Evolutionary conservation across 73 alveolate species (phyloP).

Genomic region (Symbiodinium pilosum): DNA sequence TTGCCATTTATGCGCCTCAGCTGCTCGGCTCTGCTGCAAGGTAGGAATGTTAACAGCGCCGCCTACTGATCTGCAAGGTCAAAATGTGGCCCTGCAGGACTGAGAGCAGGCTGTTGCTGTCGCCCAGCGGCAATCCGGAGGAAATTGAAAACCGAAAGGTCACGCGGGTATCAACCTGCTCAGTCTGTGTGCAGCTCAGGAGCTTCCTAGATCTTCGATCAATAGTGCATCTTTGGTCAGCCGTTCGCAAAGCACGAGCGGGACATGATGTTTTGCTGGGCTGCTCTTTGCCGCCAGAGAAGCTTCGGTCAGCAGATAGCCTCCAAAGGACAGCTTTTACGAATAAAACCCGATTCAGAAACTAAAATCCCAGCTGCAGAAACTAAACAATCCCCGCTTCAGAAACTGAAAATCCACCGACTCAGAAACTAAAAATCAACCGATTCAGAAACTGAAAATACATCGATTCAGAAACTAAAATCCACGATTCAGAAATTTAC

Average conservation of each 20-base stretch:
- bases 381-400: too few species aligned
- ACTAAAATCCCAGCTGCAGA: too few species aligned
- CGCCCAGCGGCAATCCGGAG: background rate
- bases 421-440: too few species aligned
- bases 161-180: background rate
- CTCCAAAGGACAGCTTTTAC: background rate
- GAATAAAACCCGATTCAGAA: background rate
- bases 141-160: too few species aligned
- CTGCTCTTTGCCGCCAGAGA: background rate
- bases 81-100: background rate
- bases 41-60: background rate
- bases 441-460: too few species aligned
- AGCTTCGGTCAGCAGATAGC: background rate
- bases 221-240: constrained; percentile 14
- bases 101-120: constrained; percentile 1
- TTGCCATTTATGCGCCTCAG: too few species aligned
- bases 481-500: too few species aligned
- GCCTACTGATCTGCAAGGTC: background rate
- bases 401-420: too few species aligned
- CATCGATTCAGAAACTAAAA: too few species aligned
- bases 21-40: background rate
- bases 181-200: background rate
- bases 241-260: background rate
- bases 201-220: background rate
- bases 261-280: background rate